Base-by-base conservation (phyloP, 164 flowering plant genomes). In the Annona cherimola region DNA sequence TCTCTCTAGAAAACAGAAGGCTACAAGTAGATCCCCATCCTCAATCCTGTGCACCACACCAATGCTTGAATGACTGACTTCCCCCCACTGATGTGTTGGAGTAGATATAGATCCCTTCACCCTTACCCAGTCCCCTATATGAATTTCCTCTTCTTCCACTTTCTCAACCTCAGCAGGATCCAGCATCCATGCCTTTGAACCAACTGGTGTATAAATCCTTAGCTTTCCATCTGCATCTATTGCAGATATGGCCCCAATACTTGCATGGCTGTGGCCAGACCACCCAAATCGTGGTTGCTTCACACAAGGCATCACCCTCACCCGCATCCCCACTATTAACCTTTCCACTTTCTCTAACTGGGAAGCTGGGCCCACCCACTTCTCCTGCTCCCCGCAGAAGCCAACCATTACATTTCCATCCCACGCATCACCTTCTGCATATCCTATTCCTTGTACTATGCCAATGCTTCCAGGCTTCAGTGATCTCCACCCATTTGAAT, bases 271-370 rank as follows among this genome's bases (percentile, higher is more conserved):
- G 74, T 90, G 94, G 43, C 97, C 98, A 1, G 96, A 88, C 99
- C 99, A 95, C 20, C 99, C 99, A 72, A 95, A 95, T 69, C 97
- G 81, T 3, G 98, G 99, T 75, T 93, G 99, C 84, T 82, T 89
- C 73, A 95, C 93, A 6, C 77, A 69, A 43, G 63, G 66, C 75
- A 83, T 90, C 9, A 95, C 98, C 76, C 77, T 83, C 18, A 95
- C 91, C 61, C 76, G 86, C 73, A 87, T 91, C 46, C 98, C 98
- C 67, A 91, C 81, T 20, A 74, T 18, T 44, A 90, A 86, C 55
- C 64, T 78, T 3, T 86, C 76, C 4, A 80, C 88, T 74, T 82
- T 84, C 74, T 86, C 92, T 43, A 95, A 91, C 70, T 83, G 75
- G 60, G 84, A 75, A 61, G 78, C 67, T 6, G 86, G 79, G 12